Evolutionary conservation across 2,329 filamentous ascomycete genomes (phyloP).

Genomic region (Alternaria gansuensis): DNA sequence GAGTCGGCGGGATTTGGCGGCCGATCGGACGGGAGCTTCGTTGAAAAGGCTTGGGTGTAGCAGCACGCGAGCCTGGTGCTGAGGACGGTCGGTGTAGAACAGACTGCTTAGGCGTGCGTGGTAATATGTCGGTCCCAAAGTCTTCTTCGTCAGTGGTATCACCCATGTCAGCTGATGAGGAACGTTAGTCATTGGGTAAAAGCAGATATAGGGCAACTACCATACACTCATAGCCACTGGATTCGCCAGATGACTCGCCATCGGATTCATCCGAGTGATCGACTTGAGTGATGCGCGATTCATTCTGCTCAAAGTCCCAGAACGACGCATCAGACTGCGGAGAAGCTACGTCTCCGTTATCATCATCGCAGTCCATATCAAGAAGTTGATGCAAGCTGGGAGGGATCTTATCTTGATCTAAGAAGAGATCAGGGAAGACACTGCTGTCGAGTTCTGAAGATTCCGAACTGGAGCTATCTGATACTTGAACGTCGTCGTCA

Average conservation of each 20-base stretch:
- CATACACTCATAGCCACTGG: slow-evolving; percentile 69
- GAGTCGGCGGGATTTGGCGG: slow-evolving; percentile 43
- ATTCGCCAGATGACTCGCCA: slow-evolving; percentile 58
- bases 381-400: slow-evolving; percentile 77
- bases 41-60: slow-evolving; percentile 52
- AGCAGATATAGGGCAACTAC: slow-evolving; percentile 33
- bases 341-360: slow-evolving; percentile 59
- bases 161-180: slow-evolving; percentile 63
- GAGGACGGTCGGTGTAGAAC: slow-evolving; percentile 62
- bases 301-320: slow-evolving; percentile 68
- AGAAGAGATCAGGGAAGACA: slow-evolving; percentile 80
- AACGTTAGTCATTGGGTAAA: slow-evolving; percentile 56
- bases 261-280: slow-evolving; percentile 43
- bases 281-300: slow-evolving; percentile 52
- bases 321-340: slow-evolving; percentile 60
- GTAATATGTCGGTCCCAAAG: slow-evolving; percentile 57
- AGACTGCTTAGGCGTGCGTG: slow-evolving; percentile 57
- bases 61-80: slow-evolving; percentile 52
- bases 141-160: slow-evolving; percentile 65
- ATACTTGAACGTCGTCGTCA: slow-evolving; percentile 68
- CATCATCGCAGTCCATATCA: slow-evolving; percentile 61
- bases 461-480: slow-evolving; percentile 63
- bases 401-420: slow-evolving; percentile 77
- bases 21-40: slow-evolving; percentile 41
- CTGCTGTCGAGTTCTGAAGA: slow-evolving; percentile 67